Evolutionary conservation across 1,284 basidiomycete genomes (phyloP).

Genomic region (Ceratobasidium sp.): DNA sequence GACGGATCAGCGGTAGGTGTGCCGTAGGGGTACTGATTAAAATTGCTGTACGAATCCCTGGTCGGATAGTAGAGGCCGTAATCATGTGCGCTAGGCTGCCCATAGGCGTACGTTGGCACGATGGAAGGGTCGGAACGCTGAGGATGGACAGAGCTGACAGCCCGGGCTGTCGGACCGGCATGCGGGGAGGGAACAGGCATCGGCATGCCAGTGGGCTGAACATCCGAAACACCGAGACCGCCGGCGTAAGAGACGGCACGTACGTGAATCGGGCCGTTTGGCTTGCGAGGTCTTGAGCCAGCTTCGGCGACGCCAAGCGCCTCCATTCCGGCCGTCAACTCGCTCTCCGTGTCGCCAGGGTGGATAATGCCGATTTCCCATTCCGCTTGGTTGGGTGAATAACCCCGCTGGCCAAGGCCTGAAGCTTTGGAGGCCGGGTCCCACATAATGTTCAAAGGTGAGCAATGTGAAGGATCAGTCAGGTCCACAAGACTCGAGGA

Average conservation of each 20-base stretch:
- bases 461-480: conserved; percentile 31
- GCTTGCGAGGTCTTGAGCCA: background rate
- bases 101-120: conserved; percentile 54
- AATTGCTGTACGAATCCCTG: conserved; percentile 6
- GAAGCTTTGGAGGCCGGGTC: conserved; percentile 12
- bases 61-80: conserved; percentile 34
- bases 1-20: conserved; percentile 56
- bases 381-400: conserved; percentile 56
- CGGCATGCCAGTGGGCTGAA: conserved; percentile 24
- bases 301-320: conserved; percentile 63
- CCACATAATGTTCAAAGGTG: conserved; percentile 22
- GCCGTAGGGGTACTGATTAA: conserved; percentile 55
- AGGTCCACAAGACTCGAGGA: conserved; percentile 59
- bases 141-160: conserved; percentile 12
- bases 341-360: conserved; percentile 43
- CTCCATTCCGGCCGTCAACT: conserved; percentile 63
- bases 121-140: conserved; percentile 29
- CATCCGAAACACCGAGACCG: conserved; percentile 17
- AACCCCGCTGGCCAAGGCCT: conserved; percentile 14
- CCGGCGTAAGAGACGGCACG: conserved; percentile 33
- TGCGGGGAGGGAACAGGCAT: conserved; percentile 16
- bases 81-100: conserved; percentile 46
- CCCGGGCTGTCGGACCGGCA: background rate
- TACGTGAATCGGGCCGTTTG: conserved; percentile 1
- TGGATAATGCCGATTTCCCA: conserved; percentile 57